Evolutionary conservation across 176 grass and related monocot genomes (phyloP).

Genomic region (Urochloa ruziziensis): DNA sequence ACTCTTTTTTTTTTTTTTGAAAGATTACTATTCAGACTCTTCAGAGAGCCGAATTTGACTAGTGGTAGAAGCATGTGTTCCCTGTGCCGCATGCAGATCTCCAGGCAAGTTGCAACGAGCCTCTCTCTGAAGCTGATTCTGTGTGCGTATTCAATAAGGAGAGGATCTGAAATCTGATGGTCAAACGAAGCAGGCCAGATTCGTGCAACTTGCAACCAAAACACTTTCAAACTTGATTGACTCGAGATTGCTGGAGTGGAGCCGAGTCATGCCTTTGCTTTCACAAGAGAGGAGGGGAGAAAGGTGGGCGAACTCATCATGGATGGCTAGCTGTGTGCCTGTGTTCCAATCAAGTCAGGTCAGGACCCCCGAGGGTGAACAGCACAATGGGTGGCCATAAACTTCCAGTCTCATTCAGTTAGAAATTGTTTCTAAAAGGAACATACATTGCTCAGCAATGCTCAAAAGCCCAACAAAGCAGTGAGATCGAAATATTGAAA

Average conservation of each 20-base stretch:
- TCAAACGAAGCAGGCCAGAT: slow-evolving; percentile 45
- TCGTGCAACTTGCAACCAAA: neutral
- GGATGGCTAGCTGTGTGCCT: neutral
- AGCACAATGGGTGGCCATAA: neutral
- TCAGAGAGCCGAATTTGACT: slow-evolving; percentile 31
- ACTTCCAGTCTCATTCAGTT: neutral
- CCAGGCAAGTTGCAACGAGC: slow-evolving; percentile 2
- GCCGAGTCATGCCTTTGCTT: slow-evolving; percentile 10
- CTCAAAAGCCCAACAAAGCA: neutral
- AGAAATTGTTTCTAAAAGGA: neutral
- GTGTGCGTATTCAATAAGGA: neutral
- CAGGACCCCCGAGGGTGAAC: neutral
- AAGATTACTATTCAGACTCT: slow-evolving; percentile 9
- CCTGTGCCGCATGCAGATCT: slow-evolving; percentile 37
- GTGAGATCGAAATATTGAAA: neutral
- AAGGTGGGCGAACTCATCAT: neutral
- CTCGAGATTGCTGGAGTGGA: neutral
- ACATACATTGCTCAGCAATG: neutral
- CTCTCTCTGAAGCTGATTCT: neutral
- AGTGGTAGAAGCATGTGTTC: slow-evolving; percentile 14
- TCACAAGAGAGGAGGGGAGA: neutral
- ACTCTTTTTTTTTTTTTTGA: too few species aligned
- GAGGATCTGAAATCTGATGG: slow-evolving; percentile 24
- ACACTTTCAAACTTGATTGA: slow-evolving; percentile 44
- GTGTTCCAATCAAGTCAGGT: neutral